Evolutionary conservation across 345 rosid genomes (phyloP).

Genomic region (Lepidium aucheri): DNA sequence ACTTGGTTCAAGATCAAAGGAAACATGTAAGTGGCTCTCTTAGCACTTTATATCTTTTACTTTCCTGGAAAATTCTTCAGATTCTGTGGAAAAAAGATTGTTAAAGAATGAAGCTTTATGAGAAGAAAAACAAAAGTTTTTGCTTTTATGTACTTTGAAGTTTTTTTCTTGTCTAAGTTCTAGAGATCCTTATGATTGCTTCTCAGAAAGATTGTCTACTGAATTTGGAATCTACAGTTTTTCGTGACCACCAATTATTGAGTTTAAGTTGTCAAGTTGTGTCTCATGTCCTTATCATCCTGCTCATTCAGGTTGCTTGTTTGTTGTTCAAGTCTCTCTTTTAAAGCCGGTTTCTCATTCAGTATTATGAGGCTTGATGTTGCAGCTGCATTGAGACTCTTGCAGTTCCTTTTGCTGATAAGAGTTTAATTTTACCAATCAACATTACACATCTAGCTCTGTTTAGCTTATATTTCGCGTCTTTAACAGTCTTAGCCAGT

Average conservation of each 20-base stretch:
- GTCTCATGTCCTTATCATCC: background rate
- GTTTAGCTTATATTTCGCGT: background rate
- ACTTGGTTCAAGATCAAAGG: constrained; percentile 65
- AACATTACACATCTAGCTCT: background rate
- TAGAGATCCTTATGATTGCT: constrained; percentile 22
- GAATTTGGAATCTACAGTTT: constrained; percentile 18
- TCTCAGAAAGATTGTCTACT: constrained; percentile 14
- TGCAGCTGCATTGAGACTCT: constrained; percentile 1
- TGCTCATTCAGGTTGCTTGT: background rate
- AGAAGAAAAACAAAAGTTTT: constrained; percentile 13
- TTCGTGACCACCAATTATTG: background rate
- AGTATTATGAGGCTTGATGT: background rate
- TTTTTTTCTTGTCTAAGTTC: constrained; percentile 12
- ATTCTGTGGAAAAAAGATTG: background rate
- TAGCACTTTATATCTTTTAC: background rate
- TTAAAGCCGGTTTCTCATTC: background rate
- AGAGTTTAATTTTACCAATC: background rate
- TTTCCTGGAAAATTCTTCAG: background rate
- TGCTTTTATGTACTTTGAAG: background rate
- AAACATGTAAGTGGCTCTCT: constrained; percentile 35
- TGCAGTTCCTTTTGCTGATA: background rate
- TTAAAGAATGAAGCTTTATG: constrained; percentile 1
- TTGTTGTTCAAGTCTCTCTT: background rate
- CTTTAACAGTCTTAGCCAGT: background rate
- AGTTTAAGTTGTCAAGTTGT: constrained; percentile 12